Conservation (phyloP, 1,284 basidiomycete genomes). For the Leccinum fallax region DNA sequence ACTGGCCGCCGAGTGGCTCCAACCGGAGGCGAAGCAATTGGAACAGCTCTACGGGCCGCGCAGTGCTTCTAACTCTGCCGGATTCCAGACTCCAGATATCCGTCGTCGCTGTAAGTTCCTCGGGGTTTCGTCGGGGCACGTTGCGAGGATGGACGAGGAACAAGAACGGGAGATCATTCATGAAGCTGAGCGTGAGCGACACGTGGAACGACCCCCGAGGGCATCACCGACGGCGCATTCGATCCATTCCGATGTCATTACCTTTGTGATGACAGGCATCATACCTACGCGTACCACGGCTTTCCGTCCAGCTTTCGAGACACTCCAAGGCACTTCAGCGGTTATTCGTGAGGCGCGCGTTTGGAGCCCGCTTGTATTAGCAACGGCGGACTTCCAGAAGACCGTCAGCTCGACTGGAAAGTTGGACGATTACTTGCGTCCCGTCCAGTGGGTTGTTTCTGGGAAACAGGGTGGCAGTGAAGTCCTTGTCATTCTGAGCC, state of each 20-base stretch:
- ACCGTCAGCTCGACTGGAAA: conserved; percentile 3
- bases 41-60: conserved; percentile 39
- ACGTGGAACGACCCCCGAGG: conserved; percentile 39
- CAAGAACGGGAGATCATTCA: conserved; percentile 43
- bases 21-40: conserved; percentile 41
- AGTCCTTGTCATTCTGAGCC: conserved; percentile 45
- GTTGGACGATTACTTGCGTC: conserved; percentile 41
- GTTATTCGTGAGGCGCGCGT: conserved; percentile 4
- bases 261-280: conserved; percentile 31
- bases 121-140: background rate
- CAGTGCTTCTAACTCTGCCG: background rate
- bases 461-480: conserved; percentile 1
- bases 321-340: conserved; percentile 16
- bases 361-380: conserved; percentile 29
- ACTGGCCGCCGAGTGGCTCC: conserved; percentile 37
- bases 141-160: conserved; percentile 3
- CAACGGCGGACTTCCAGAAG: conserved; percentile 36
- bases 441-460: conserved; percentile 48
- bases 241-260: conserved; percentile 21
- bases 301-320: conserved; percentile 17
- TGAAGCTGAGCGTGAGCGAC: conserved; percentile 45
- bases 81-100: conserved; percentile 17
- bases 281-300: conserved; percentile 1
- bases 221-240: conserved; percentile 26
- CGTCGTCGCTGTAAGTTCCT: background rate